Evolutionary conservation across 2,329 filamentous ascomycete species (phyloP).

Genomic region (Bipolaris victoriae): DNA sequence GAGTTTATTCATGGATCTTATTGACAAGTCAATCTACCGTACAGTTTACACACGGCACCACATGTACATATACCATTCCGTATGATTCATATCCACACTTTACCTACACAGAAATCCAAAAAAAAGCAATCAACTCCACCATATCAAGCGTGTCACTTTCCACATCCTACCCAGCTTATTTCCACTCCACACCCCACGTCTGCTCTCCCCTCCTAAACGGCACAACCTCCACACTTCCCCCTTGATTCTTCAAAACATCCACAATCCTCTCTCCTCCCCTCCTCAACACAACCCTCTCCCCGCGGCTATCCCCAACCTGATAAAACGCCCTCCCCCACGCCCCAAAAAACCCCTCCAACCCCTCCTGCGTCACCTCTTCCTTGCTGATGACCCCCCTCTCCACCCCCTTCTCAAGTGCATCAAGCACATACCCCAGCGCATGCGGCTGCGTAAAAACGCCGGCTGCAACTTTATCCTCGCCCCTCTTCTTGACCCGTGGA

Average conservation of each 20-base stretch:
- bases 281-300: slow-evolving; percentile 62
- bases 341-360: slow-evolving; percentile 64
- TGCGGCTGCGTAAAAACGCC: slow-evolving; percentile 82
- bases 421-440: slow-evolving; percentile 69
- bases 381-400: slow-evolving; percentile 60
- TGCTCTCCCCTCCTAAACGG: slow-evolving; percentile 68
- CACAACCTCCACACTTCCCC: slow-evolving; percentile 64
- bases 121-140: no score
- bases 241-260: slow-evolving; percentile 61
- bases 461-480: slow-evolving; percentile 62
- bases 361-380: slow-evolving; percentile 61
- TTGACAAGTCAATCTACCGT: no score
- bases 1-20: no score
- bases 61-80: no score
- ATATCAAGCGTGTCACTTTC: no score
- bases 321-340: slow-evolving; percentile 65
- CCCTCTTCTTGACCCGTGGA: slow-evolving; percentile 65
- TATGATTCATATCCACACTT: no score
- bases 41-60: no score
- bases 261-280: slow-evolving; percentile 62
- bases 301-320: slow-evolving; percentile 53
- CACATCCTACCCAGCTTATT: slow-evolving; percentile 17
- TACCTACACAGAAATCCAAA: no score
- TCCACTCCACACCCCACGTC: slow-evolving; percentile 60
- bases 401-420: slow-evolving; percentile 68